Conservation (phyloP, 2,329 filamentous ascomycete genomes). For the Trichoderma asperellum region DNA sequence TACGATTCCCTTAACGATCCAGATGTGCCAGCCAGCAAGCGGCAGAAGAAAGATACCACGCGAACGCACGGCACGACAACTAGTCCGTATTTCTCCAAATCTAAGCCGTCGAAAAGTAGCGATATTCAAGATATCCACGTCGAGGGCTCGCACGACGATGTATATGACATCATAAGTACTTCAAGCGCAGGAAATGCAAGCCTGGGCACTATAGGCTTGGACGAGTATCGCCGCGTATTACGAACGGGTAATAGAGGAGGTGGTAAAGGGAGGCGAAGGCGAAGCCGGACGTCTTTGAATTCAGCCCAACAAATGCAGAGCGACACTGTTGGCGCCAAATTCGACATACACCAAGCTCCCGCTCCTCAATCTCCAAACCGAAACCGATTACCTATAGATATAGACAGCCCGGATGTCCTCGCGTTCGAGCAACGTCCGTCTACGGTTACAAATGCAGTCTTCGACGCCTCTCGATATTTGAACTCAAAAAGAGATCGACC, state of each 20-base stretch:
- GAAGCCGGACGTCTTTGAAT: constrained; percentile 21
- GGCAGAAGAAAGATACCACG: constrained; percentile 30
- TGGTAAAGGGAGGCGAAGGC: not conserved
- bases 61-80: not conserved
- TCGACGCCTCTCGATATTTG: constrained; percentile 32
- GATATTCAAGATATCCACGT: constrained; percentile 4
- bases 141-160: constrained; percentile 18
- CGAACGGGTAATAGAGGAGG: not conserved
- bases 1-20: constrained; percentile 1
- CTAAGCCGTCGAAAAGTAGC: not conserved
- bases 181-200: constrained; percentile 25
- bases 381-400: not conserved
- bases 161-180: constrained; percentile 26
- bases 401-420: constrained; percentile 37
- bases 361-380: not conserved
- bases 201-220: not conserved
- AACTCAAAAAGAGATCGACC: constrained; percentile 26
- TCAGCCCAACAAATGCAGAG: not conserved
- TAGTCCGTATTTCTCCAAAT: constrained; percentile 14
- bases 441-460: constrained; percentile 31
- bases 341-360: not conserved
- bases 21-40: constrained; percentile 34
- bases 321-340: not conserved
- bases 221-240: constrained; percentile 34
- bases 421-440: constrained; percentile 30